Conservation (phyloP, 257 asterid species). For the Ehretia macrophylla region DNA sequence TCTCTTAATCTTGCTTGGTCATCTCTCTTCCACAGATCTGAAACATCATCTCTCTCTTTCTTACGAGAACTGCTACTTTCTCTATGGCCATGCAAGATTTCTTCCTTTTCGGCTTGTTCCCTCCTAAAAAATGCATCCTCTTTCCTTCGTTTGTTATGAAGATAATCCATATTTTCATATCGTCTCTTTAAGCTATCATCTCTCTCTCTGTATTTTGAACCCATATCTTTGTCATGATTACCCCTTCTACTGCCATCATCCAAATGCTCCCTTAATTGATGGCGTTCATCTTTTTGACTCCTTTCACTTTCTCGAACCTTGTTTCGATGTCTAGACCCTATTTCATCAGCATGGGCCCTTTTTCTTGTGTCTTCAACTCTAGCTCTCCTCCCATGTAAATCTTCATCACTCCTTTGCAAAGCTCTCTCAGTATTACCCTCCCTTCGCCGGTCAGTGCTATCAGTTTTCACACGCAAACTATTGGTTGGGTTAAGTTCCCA, state of each 20-base stretch:
- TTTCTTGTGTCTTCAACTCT: conserved; percentile 60
- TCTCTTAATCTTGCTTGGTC: conserved; percentile 54
- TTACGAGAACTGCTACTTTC: conserved; percentile 66
- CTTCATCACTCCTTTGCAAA: conserved; percentile 65
- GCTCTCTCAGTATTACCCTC: conserved; percentile 66
- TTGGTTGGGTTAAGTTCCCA: conserved; percentile 46
- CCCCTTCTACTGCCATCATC: conserved; percentile 64
- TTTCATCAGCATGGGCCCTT: conserved; percentile 58
- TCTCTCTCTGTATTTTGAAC: conserved; percentile 59
- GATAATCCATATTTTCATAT: conserved; percentile 49
- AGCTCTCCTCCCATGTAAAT: conserved; percentile 47
- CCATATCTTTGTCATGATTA: conserved; percentile 50
- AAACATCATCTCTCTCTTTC: conserved; percentile 76
- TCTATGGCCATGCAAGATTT: conserved; percentile 40
- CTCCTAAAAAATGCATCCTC: conserved; percentile 50
- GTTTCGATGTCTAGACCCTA: conserved; percentile 47
- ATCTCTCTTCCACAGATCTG: conserved; percentile 73
- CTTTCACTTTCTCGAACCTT: conserved; percentile 63
- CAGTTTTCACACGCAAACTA: conserved; percentile 42
- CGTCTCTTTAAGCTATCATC: conserved; percentile 50
- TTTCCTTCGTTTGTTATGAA: conserved; percentile 65
- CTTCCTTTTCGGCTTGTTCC: conserved; percentile 60
- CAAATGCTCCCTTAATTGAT: conserved; percentile 48
- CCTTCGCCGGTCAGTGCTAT: conserved; percentile 57
- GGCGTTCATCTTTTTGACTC: conserved; percentile 56